Conservation (phyloP, 129 eudicot genomes). For the Kitagawia praeruptora region DNA sequence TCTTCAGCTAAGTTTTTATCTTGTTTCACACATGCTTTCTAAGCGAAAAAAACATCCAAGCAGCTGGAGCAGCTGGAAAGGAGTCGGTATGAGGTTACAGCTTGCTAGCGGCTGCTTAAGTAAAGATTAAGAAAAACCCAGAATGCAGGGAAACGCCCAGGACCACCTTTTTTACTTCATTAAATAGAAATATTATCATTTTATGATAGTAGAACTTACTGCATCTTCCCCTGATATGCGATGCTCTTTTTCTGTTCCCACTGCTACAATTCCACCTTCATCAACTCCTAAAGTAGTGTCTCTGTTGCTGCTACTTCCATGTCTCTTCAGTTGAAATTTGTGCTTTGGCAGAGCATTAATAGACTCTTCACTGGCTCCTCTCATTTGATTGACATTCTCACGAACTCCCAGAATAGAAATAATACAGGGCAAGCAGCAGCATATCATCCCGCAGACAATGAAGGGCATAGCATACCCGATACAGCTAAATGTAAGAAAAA, state of each 20-base stretch:
- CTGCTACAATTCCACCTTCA: slow-evolving; percentile 55
- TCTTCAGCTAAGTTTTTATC: no score
- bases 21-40: no score
- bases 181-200: background rate
- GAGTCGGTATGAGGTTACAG: no score
- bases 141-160: no score
- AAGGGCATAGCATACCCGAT: slow-evolving; percentile 72
- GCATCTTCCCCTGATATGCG: slow-evolving; percentile 64
- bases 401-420: slow-evolving; percentile 57
- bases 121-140: no score
- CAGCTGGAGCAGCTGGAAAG: no score
- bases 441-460: slow-evolving; percentile 57
- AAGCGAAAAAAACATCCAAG: no score
- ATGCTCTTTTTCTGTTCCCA: slow-evolving; percentile 69
- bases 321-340: slow-evolving; percentile 44
- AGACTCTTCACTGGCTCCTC: slow-evolving; percentile 58
- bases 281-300: slow-evolving; percentile 31
- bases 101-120: no score
- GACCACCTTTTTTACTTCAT: no score
- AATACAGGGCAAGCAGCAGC: slow-evolving; percentile 74
- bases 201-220: slow-evolving; percentile 30
- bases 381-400: slow-evolving; percentile 48
- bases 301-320: slow-evolving; percentile 20
- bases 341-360: slow-evolving; percentile 59
- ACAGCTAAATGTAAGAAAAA: slow-evolving; percentile 62